Base-by-base conservation (phyloP, 1,139 yeast genomes). In the Lodderomyces margitis region DNA sequence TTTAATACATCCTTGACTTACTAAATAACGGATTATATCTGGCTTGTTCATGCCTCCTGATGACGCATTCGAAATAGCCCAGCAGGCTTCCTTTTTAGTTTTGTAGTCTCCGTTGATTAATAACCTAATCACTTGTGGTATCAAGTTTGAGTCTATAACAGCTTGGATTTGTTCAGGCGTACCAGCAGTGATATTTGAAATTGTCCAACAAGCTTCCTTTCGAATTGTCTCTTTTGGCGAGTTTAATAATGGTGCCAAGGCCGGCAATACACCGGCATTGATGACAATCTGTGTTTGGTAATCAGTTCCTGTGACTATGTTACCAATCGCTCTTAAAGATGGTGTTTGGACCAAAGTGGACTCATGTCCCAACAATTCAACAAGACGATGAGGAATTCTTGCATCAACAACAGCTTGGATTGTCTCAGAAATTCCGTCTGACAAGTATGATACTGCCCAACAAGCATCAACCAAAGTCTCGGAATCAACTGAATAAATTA, bases 141-240 rank as follows among this genome's bases (percentile, higher is more conserved):
- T 83, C 62, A 92, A 76, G 70, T 92, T 92, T 49, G 92, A 84
- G 62, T 91, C 96, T 57, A 92, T 89, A 41, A 92, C 98, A 4
- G 97, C 92, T 70, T 92, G 97, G 57, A 92, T 89, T 73, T 92
- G 98, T 50, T 86, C 91, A 24, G 91, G 71, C 64, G 88, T 92
- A 57, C 98, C 98, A 27, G 98, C 98, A 35, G 98, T 92, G 59
- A 92, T 89, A 68, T 92, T 92, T 44, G 98, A 89, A 52, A 92
- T 82, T 32, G 98, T 92, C 98, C 98, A 92, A 73, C 98, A 91
- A 7, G 98, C 95, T 69, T 94, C 98, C 64, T 92, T 92, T 61
- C 95, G 83, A 55, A 92, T 86, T 19, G 94, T 82, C 62, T 92
- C 98, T 71, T 89, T 89, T 48, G 89, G 80, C 38, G 96, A 87